A percentile compares a stretch with the other conserved stretches of the same genome.
These are phyloP conservation scores for Leccinum solheimii DNA, from an alignment of 1,284 basidiomycete genomes.

Conservation along the genomic window DNA sequence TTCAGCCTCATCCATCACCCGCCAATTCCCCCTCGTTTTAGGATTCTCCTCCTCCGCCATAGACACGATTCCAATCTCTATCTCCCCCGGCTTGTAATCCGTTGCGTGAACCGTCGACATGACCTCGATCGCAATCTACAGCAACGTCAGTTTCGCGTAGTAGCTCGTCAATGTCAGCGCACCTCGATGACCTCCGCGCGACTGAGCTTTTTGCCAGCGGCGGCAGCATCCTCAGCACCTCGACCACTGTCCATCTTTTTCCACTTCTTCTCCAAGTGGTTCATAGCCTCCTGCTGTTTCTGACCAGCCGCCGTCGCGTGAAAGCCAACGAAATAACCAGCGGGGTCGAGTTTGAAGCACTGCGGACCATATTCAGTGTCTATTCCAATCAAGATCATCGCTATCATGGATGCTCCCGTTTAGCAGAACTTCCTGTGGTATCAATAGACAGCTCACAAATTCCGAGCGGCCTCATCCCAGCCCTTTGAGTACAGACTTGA, in stretches of 20 bases:
- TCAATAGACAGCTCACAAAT: constrained; percentile 64
- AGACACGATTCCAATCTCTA: constrained; percentile 85
- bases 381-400: constrained; percentile 95
- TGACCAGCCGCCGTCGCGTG: constrained; percentile 95
- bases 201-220: constrained; percentile 65
- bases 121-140: constrained; percentile 90
- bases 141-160: constrained; percentile 6
- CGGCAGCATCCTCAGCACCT: constrained; percentile 71
- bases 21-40: constrained; percentile 75
- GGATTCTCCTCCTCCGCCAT: constrained; percentile 63
- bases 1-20: constrained; percentile 82
- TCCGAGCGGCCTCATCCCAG: constrained; percentile 95
- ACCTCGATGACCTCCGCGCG: constrained; percentile 84
- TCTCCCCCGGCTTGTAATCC: constrained; percentile 91
- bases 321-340: constrained; percentile 98
- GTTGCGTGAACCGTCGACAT: constrained; percentile 93
- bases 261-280: constrained; percentile 98
- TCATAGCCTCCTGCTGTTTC: constrained; percentile 99
- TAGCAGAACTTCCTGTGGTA: not conserved
- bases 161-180: constrained; percentile 22
- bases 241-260: constrained; percentile 85
- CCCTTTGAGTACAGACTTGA: constrained; percentile 97
- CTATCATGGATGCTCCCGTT: constrained; percentile 42
- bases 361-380: constrained; percentile 92
- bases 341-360: constrained; percentile 97